phyloP scores from a whole-genome alignment of 108 stramenopile genomes.

The Discostella pseudostelligera region DNA sequence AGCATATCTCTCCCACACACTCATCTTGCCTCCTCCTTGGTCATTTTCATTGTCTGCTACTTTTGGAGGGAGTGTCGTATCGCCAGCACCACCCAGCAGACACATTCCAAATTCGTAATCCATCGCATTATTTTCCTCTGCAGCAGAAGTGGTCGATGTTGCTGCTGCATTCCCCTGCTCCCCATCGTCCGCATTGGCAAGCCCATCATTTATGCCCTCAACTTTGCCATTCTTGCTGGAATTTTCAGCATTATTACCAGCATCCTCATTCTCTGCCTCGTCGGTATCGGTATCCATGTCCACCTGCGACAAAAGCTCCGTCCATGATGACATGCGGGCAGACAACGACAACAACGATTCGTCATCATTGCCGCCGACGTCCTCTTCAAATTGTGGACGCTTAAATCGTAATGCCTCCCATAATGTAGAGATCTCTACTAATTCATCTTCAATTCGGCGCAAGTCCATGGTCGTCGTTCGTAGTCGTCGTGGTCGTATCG shows the following conservation, averaged over 20 bases:
- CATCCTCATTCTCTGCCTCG: slow-evolving; percentile 8
- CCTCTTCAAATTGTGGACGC: slow-evolving; percentile 7
- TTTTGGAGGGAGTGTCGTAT: neutral
- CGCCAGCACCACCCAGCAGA: neutral
- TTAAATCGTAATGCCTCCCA: slow-evolving; percentile 53
- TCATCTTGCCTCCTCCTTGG: neutral
- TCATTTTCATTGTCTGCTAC: too few species aligned
- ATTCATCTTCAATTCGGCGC: slow-evolving; percentile 52
- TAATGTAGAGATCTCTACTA: slow-evolving; percentile 33
- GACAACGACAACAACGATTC: neutral
- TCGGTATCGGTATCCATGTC: slow-evolving; percentile 24
- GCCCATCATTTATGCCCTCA: too few species aligned
- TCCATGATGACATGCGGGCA: slow-evolving; percentile 25
- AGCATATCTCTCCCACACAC: slow-evolving; percentile 14
- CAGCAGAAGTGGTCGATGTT: neutral
- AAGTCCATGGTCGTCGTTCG: slow-evolving; percentile 49
- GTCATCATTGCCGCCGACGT: neutral
- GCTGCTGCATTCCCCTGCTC: neutral
- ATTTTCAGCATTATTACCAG: slow-evolving; percentile 1
- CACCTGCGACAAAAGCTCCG: slow-evolving; percentile 16
- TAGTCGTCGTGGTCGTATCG: too few species aligned
- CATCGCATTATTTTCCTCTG: neutral
- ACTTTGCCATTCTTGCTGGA: too few species aligned
- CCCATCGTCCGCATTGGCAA: too few species aligned
- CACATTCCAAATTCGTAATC: slow-evolving; percentile 22